Conservation (phyloP, 176 grass and related monocot species). For the Urochloa ruziziensis region DNA sequence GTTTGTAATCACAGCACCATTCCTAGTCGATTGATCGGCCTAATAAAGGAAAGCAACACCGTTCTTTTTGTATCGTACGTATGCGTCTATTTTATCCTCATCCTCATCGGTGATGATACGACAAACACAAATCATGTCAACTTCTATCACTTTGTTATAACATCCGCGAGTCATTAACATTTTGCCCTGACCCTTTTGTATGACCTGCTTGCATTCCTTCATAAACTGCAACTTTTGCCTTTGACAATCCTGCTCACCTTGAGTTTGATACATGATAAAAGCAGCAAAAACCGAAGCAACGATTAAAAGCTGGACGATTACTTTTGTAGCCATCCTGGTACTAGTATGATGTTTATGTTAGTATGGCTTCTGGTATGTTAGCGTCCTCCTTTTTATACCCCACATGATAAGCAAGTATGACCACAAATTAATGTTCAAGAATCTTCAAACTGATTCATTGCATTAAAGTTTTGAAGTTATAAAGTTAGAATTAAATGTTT, state of each 20-base stretch:
- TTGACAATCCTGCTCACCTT: background rate
- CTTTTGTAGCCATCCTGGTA: background rate
- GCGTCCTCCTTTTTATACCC: background rate
- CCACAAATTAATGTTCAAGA: background rate
- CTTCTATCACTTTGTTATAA: background rate
- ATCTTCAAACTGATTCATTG: background rate
- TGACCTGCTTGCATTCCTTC: background rate
- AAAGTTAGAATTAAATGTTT: background rate
- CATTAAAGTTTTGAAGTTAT: background rate
- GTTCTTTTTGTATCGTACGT: background rate
- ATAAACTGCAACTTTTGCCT: background rate
- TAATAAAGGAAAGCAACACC: constrained; percentile 34
- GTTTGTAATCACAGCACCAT: constrained; percentile 39
- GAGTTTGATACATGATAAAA: background rate
- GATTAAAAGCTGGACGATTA: background rate
- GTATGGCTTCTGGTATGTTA: background rate
- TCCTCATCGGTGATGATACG: background rate
- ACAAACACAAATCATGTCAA: background rate
- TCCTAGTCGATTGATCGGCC: constrained; percentile 26
- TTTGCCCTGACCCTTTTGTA: background rate
- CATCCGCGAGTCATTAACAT: no score
- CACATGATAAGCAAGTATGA: background rate
- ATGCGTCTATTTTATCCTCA: background rate
- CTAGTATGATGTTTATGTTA: background rate
- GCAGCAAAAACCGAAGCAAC: background rate